phyloP scores from a whole-genome alignment of 2,329 filamentous ascomycete genomes.

The Hymenoscyphus albidus region DNA sequence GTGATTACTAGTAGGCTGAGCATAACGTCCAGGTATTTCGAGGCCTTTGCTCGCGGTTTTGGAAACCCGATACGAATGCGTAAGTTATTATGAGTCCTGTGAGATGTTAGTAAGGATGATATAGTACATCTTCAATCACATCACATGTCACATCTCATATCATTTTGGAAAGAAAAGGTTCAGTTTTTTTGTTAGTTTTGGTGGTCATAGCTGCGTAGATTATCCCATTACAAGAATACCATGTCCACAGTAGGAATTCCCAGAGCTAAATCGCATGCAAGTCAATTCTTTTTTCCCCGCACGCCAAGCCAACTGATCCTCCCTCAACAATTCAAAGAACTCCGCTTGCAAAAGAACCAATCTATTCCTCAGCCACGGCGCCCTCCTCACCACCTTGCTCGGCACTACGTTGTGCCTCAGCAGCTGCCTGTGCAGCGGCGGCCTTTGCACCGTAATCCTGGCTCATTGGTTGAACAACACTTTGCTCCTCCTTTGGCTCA shows the following conservation, averaged over 20 bases:
- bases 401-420: constrained; percentile 53
- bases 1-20: too few relatives aligned
- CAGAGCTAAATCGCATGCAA: constrained; percentile 29
- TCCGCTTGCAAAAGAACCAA: constrained; percentile 17
- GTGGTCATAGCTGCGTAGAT: constrained; percentile 8
- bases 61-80: too few relatives aligned
- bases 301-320: constrained; percentile 30
- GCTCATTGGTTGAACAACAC: constrained; percentile 89
- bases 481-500: constrained; percentile 99
- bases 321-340: constrained; percentile 21
- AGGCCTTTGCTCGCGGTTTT: too few relatives aligned
- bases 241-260: constrained; percentile 29
- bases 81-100: too few relatives aligned
- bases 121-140: constrained; percentile 25
- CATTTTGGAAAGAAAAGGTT: neutral
- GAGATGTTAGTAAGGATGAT: neutral
- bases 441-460: constrained; percentile 99
- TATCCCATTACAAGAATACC: constrained; percentile 32
- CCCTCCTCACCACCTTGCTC: constrained; percentile 53
- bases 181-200: constrained; percentile 3
- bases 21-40: too few relatives aligned
- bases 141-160: constrained; percentile 29
- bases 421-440: constrained; percentile 63
- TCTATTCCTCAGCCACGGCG: constrained; percentile 40
- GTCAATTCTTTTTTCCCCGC: constrained; percentile 31